Percentiles rank a stretch among this genome's conserved stretches.
phyloP scores from a whole-genome alignment of 805 yeast species.

The Sugiyamaella valdiviana region DNA sequence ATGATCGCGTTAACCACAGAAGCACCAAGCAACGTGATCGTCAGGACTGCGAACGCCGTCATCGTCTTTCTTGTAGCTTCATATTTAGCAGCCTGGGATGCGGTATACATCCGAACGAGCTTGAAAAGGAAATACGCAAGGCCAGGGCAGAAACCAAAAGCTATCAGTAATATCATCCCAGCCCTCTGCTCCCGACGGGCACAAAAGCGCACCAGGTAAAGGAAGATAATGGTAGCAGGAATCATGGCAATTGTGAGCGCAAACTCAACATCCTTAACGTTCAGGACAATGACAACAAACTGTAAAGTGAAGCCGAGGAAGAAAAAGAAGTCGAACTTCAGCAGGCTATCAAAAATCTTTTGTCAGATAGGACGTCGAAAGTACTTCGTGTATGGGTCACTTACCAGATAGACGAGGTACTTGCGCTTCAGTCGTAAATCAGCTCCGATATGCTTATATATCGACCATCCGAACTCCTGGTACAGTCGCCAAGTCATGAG shows the following conservation, averaged over 20 bases:
- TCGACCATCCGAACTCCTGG: constrained; percentile 41
- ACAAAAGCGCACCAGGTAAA: constrained; percentile 35
- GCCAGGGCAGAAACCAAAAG: constrained; percentile 34
- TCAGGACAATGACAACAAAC: constrained; percentile 41
- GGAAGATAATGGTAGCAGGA: constrained; percentile 38
- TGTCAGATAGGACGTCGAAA: constrained; percentile 1
- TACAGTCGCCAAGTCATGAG: constrained; percentile 33
- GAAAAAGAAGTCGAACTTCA: constrained; percentile 42
- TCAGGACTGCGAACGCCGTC: constrained; percentile 40
- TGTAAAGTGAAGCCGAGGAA: constrained; percentile 47
- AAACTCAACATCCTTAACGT: constrained; percentile 39
- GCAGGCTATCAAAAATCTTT: constrained; percentile 35
- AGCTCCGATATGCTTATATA: constrained; percentile 46
- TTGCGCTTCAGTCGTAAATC: constrained; percentile 36
- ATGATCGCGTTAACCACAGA: constrained; percentile 31
- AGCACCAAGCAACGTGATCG: constrained; percentile 35
- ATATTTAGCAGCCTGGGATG: constrained; percentile 34
- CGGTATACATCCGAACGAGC: constrained; percentile 40
- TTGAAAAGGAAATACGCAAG: constrained; percentile 44
- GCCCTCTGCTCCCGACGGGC: constrained; percentile 33
- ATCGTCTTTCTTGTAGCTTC: constrained; percentile 41
- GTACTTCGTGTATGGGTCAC: constrained; percentile 13
- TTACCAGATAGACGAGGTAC: constrained; percentile 26
- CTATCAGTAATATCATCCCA: constrained; percentile 29
- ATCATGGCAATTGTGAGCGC: constrained; percentile 42